A percentile compares a stretch with the other conserved stretches of the same genome.
Evolutionary conservation across 495 filamentous ascomycete species (phyloP).

Genomic region (Annulohypoxylon bovei): DNA sequence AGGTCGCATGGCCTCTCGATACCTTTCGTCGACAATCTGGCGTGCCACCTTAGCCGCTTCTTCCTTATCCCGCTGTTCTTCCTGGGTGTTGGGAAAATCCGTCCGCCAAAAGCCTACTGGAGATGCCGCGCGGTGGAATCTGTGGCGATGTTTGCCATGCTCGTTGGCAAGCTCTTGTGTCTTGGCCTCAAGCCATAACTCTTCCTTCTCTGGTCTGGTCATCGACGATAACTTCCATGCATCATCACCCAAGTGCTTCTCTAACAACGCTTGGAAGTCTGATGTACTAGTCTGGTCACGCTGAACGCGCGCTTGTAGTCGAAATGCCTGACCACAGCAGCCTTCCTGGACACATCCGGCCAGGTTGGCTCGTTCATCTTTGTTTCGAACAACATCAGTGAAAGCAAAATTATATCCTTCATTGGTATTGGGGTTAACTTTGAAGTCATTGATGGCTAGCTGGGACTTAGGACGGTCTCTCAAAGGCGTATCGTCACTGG

Average conservation of each 20-base stretch:
- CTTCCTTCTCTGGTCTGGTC: constrained; percentile 60
- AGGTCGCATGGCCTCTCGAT: constrained; percentile 80
- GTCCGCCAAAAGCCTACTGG: constrained; percentile 91
- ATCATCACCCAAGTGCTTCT: constrained; percentile 74
- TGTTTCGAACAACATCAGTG: constrained; percentile 76
- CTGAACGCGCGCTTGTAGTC: constrained; percentile 66
- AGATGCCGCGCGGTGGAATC: constrained; percentile 71
- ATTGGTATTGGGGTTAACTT: constrained; percentile 79
- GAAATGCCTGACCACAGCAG: constrained; percentile 81
- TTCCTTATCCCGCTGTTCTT: constrained; percentile 68
- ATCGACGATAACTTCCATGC: constrained; percentile 57
- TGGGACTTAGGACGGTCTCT: constrained; percentile 62
- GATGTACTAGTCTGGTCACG: constrained; percentile 45
- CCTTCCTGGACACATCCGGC: constrained; percentile 78
- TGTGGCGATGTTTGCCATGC: constrained; percentile 79
- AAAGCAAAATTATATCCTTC: constrained; percentile 79
- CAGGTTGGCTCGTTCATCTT: constrained; percentile 76
- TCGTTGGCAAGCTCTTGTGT: constrained; percentile 72
- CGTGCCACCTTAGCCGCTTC: constrained; percentile 68
- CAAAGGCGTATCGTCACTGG: constrained; percentile 43
- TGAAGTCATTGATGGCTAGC: constrained; percentile 76
- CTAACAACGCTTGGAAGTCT: constrained; percentile 66
- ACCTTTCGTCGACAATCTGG: constrained; percentile 74
- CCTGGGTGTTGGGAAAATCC: constrained; percentile 88
- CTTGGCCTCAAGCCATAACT: constrained; percentile 73